Percentiles rank a stretch among this genome's conserved stretches.
Conservation (phyloP, 2,329 filamentous ascomycete species). For the Pezizomycotina sp. region DNA sequence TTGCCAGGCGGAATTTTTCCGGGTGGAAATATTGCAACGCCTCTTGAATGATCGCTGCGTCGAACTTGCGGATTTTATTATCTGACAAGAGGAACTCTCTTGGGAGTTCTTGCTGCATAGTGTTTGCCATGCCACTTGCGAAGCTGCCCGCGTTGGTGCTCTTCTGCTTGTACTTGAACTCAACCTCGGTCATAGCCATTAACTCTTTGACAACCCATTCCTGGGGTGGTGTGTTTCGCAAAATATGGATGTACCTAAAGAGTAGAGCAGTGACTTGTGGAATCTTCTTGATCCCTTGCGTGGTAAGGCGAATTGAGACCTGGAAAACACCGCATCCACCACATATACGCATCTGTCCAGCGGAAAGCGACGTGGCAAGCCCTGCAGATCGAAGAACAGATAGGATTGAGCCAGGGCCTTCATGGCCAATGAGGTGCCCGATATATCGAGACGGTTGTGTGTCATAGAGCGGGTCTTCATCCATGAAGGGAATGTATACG, state of each 20-base stretch:
- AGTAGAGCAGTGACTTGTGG: conserved; percentile 52
- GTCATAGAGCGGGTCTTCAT: conserved; percentile 65
- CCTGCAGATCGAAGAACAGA: conserved; percentile 79
- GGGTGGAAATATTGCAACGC: conserved; percentile 59
- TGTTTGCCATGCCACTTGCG: conserved; percentile 63
- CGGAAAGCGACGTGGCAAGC: conserved; percentile 70
- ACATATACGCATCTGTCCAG: conserved; percentile 59
- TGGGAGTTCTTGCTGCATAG: conserved; percentile 83
- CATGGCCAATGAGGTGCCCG: conserved; percentile 77
- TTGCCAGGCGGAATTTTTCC: conserved; percentile 73
- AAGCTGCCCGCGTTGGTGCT: conserved; percentile 66
- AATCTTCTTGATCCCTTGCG: conserved; percentile 43
- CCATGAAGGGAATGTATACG: conserved; percentile 67
- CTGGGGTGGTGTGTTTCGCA: conserved; percentile 63
- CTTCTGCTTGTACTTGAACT: conserved; percentile 92
- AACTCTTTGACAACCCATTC: conserved; percentile 92
- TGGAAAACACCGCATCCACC: conserved; percentile 69
- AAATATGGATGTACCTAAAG: conserved; percentile 80
- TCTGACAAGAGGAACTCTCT: conserved; percentile 79
- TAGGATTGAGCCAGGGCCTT: conserved; percentile 82
- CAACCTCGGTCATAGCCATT: conserved; percentile 74
- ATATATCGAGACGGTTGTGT: conserved; percentile 73
- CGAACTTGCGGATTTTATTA: conserved; percentile 60
- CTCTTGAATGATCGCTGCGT: conserved; percentile 56
- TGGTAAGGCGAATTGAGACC: conserved; percentile 61